Conservation (phyloP, 805 yeast genomes). For the Lipomyces sp. region DNA sequence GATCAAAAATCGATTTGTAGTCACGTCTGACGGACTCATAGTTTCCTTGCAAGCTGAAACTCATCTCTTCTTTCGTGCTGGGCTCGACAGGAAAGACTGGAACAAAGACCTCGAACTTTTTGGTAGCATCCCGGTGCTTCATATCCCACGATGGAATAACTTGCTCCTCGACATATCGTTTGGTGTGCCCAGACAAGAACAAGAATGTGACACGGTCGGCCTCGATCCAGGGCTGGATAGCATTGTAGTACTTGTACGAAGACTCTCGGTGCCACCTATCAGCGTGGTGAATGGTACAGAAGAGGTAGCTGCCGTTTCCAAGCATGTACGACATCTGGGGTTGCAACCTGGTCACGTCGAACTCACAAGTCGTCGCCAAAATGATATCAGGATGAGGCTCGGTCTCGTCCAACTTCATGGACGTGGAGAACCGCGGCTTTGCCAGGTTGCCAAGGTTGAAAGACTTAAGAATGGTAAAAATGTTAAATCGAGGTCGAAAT, state of each 20-base stretch:
- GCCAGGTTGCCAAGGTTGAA: constrained; percentile 28
- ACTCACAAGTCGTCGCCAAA: constrained; percentile 36
- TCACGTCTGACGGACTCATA: constrained; percentile 37
- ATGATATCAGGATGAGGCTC: constrained; percentile 34
- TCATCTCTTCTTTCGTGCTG: constrained; percentile 30
- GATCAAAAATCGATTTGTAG: constrained; percentile 31
- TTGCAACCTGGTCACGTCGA: constrained; percentile 26
- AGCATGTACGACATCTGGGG: constrained; percentile 25
- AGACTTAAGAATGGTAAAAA: constrained; percentile 29
- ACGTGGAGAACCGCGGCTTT: constrained; percentile 28
- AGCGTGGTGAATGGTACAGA: constrained; percentile 36
- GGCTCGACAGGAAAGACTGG: constrained; percentile 37
- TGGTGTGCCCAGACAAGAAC: constrained; percentile 35
- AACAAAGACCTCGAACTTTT: constrained; percentile 27
- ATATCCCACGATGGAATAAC: constrained; percentile 31
- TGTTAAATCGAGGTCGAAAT: constrained; percentile 32
- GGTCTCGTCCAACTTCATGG: constrained; percentile 29
- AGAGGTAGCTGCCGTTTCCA: constrained; percentile 29
- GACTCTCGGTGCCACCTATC: constrained; percentile 35
- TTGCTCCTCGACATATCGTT: constrained; percentile 27
- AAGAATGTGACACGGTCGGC: constrained; percentile 30
- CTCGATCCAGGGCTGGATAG: constrained; percentile 35
- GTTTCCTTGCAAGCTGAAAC: constrained; percentile 35
- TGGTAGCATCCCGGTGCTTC: constrained; percentile 21
- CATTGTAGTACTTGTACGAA: constrained; percentile 29